A percentile compares a stretch with the other conserved stretches of the same genome.
These are phyloP conservation scores for Rhynchospora pubera DNA, from an alignment of 176 grass and related monocot genomes.

Conservation along the genomic window DNA sequence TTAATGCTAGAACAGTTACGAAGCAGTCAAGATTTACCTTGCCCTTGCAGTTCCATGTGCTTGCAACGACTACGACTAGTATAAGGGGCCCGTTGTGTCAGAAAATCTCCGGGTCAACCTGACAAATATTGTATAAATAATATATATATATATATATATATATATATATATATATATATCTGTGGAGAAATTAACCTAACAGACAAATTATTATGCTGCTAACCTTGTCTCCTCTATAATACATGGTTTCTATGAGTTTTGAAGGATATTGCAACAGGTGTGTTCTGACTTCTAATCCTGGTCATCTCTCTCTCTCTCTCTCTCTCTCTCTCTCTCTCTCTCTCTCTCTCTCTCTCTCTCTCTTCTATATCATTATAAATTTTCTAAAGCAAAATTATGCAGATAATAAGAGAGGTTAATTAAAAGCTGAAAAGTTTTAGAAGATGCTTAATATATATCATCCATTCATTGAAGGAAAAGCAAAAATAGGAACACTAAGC, in stretches of 20 bases:
- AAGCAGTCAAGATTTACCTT: neutral
- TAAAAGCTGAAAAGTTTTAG: neutral
- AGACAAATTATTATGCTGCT: constrained; percentile 3
- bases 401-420: neutral
- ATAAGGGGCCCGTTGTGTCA: neutral
- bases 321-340: too few species aligned
- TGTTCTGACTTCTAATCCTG: neutral
- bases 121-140: neutral
- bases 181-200: neutral
- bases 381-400: too few species aligned
- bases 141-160: too few species aligned
- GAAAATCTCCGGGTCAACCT: neutral
- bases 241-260: neutral
- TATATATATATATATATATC: too few species aligned
- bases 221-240: neutral
- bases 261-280: neutral
- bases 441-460: neutral
- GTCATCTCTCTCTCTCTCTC: neutral
- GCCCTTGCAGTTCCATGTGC: neutral
- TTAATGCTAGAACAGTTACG: too few species aligned
- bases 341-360: too few species aligned
- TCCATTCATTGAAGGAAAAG: neutral
- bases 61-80: neutral
- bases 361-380: neutral
- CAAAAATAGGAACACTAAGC: too few species aligned